Evolutionary conservation across 345 rosid genomes (phyloP), one percentile per base, ranked within the genome.

Genomic region (Physaria fendleri): DNA sequence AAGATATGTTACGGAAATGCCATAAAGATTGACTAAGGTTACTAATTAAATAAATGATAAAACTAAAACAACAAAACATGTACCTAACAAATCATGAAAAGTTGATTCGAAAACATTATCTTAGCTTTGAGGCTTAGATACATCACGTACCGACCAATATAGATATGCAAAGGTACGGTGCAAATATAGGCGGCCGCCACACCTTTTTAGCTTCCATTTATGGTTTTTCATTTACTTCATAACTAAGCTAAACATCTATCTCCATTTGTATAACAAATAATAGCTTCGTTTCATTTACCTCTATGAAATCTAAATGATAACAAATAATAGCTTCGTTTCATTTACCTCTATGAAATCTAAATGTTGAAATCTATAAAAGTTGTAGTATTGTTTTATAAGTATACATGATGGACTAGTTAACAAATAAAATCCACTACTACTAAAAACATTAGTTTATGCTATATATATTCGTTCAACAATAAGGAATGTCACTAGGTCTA

Each of bases 121-220:
- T 56, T 47, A 13, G 57, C 27, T 66, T 38, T 20, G 27, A 46
- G 50, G 58, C 50, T 57, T 29, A 12, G 24, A 66, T 65, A 66
- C 12, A 6, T 65, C 39, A 54, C 18, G 62, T 16, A 32, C 62
- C 62, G 47, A 43, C 61, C 69, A 43, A 33, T 20, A 56, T 46
- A n/a, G n/a, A 12, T 22, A 58, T 29, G 27, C 8, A 42, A 66
- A 49, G 20, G 44, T 59, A 38, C 65, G 71, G 71, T 58, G 43
- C 52, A 16, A 0, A 20, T 48, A 28, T 48, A 39, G 65, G 65
- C 59, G 59, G 59, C 64, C 59, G 43, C 59, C 35, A 30, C 21
- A 28, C 16, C 45, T 58, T 66, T 30, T 57, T 38, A 37, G 12
- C 10, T 25, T 53, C 39, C 10, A 40, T 34, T 54, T 55, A 2